Base-by-base conservation (phyloP, 2,329 filamentous ascomycete genomes). In the Zarea fungicola region DNA sequence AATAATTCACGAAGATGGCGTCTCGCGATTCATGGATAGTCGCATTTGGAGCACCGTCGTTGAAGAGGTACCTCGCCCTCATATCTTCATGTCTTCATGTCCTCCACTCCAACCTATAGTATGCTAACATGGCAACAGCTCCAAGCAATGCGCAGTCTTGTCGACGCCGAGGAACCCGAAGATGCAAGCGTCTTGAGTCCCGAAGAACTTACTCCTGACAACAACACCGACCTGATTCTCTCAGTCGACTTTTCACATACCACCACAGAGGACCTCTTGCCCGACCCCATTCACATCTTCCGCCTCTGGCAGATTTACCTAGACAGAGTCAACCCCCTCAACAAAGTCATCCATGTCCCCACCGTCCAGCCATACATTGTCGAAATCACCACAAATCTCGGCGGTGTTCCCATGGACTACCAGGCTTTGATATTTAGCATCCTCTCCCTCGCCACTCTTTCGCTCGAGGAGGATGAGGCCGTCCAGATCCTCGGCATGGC, bases 231-330 rank as follows among this genome's bases (percentile, higher is more conserved):
- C 31, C 60, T 81, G 6, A 53, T 83, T 10, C 65, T 81, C 42
- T 57, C 61, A 5, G 67, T 68, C 26, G 70, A 73, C 45, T 60
- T 68, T 25, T 63, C 66, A 1, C 60, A 64, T 6, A 59, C 63
- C 21, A 70, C 63, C 37, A 56, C 70, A 13, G 71, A 76, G 45
- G 71, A 75, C 13, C 66, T 86, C 60, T 83, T 85, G 56, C 87
- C 87, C 0, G 71, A 80, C 5, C 77, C 82, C 0, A 74, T 80
- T 11, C 80, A 87, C 28, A 78, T 87, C 22, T 83, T 87, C 58
- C 75, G 76, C 43, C 73, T 92, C 5, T 92, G 87, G 87, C 84
- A 89, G 61, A 71, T 81, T 8, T 90, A 84, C 55, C 68, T 89
- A 6, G 81, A 88, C 42, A 83, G 87, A 52, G 81, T 91, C 48